A percentile compares a stretch with the other conserved stretches of the same genome.
These are phyloP conservation scores for Rhododendron ovatum DNA, from an alignment of 148 eudicot genomes.

Conservation along the genomic window DNA sequence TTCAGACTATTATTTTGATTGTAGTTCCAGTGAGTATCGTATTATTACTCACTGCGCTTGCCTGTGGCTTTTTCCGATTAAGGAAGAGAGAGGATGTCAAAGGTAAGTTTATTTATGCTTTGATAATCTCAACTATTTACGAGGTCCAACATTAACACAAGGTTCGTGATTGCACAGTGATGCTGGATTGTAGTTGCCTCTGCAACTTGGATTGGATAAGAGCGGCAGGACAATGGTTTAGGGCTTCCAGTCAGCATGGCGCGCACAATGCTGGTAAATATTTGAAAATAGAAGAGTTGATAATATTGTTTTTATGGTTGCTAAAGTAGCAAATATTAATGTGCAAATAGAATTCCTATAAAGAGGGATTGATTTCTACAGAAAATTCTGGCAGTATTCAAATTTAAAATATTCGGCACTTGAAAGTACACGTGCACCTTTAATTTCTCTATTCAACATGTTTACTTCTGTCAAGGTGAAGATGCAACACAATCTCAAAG, in stretches of 20 bases:
- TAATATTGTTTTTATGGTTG: neutral
- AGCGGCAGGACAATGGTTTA: neutral
- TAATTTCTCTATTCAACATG: neutral
- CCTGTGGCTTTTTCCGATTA: neutral
- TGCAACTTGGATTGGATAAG: neutral
- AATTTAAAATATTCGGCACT: neutral
- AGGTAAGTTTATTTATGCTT: neutral
- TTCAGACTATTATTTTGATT: neutral
- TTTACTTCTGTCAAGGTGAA: neutral
- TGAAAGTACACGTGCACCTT: neutral
- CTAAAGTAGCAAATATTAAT: neutral
- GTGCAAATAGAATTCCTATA: neutral
- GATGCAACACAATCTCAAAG: neutral
- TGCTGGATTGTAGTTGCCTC: neutral
- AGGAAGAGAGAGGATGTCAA: neutral
- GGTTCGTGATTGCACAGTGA: neutral
- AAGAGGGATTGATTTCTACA: no score
- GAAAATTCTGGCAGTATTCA: neutral
- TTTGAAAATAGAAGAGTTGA: constrained; percentile 9
- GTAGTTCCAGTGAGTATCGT: constrained; percentile 5
- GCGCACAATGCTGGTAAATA: neutral
- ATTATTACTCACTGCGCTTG: neutral
- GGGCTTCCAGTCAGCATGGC: neutral
- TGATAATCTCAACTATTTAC: neutral
- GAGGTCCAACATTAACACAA: neutral